Base-by-base conservation (phyloP, 2,329 filamentous ascomycete species). In the Sarocladiaceae sp. region DNA sequence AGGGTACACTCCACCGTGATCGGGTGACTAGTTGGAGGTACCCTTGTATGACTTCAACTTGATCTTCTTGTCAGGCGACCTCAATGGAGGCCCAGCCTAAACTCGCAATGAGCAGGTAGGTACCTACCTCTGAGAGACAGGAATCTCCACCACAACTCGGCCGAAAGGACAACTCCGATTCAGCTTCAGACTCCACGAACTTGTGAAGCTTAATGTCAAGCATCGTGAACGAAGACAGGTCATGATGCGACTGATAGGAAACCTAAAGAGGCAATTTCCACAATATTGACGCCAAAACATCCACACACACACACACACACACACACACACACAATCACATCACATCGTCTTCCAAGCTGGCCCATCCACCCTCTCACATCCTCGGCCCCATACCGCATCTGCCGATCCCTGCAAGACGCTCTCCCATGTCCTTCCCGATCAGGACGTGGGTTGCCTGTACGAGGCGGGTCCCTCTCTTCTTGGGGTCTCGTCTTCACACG, bases 341-440 rank as follows among this genome's bases (percentile, higher is more conserved):
- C n/a, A n/a, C n/a, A n/a, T n/a, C n/a, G n/a, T n/a, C n/a, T n/a
- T n/a, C n/a, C n/a, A n/a, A n/a, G n/a, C n/a, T n/a, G n/a, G n/a
- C n/a, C n/a, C n/a, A n/a, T n/a, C n/a, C n/a, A n/a, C n/a, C n/a
- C n/a, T n/a, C n/a, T 19, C 33, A 11, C 13, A 5, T 9, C n/a
- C 34, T 7, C 6, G 4, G 13, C n/a, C 37, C 21, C 24, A 41
- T 27, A n/a, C 23, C 29, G 23, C 24, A 41, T 41, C 37, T 41
- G 37, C 23, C 34, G 34, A 39, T 39, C 34, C 34, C 34, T 39
- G 20, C 19, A 19, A 4, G 7, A 11, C 19, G 21, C 26, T 35
- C 18, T 9, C 21, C 16, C 34, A 23, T 39, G 34, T 39, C 34
- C 21, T 41, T 41, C 37, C 37, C 24, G 9, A 41, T 41, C 16